A percentile compares a stretch with the other conserved stretches of the same genome.
Conservation (phyloP, 129 eudicot species). For the Tagetes patula region DNA sequence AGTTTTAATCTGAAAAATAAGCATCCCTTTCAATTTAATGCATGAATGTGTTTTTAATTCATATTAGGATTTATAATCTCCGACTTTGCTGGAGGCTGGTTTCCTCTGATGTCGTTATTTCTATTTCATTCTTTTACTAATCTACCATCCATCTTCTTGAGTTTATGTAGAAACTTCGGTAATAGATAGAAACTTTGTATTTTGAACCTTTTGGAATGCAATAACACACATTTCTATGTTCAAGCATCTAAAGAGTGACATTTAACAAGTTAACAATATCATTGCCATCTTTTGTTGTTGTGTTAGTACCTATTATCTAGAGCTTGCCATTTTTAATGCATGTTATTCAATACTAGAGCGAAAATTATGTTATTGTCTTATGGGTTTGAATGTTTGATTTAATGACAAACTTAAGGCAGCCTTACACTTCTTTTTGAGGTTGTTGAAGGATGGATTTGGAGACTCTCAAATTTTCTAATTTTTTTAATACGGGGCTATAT, state of each 20-base stretch:
- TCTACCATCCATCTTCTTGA: neutral
- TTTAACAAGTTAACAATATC: slow-evolving; percentile 1
- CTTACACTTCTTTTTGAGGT: neutral
- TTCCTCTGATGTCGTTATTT: neutral
- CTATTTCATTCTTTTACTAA: neutral
- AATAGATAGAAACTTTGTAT: neutral
- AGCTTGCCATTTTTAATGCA: neutral
- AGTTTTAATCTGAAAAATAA: slow-evolving; percentile 8
- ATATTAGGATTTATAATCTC: neutral
- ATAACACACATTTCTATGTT: neutral
- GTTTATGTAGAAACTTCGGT: slow-evolving; percentile 1
- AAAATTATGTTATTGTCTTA: neutral
- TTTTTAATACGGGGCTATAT: neutral
- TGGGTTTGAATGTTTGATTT: neutral
- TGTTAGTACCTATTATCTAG: neutral
- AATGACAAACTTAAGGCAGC: neutral
- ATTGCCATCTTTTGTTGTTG: neutral
- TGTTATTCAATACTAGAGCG: neutral
- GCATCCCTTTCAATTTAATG: slow-evolving; percentile 12
- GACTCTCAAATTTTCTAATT: neutral
- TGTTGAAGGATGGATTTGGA: neutral
- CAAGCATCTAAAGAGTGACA: slow-evolving; percentile 3
- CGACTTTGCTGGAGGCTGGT: neutral
- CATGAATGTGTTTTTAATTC: neutral
- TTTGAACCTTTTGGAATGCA: neutral